Percentiles rank a stretch among this genome's conserved stretches.
These are phyloP conservation scores for Musa balbisiana DNA, from an alignment of 202 grass and related monocot genomes.

Conservation along the genomic window DNA sequence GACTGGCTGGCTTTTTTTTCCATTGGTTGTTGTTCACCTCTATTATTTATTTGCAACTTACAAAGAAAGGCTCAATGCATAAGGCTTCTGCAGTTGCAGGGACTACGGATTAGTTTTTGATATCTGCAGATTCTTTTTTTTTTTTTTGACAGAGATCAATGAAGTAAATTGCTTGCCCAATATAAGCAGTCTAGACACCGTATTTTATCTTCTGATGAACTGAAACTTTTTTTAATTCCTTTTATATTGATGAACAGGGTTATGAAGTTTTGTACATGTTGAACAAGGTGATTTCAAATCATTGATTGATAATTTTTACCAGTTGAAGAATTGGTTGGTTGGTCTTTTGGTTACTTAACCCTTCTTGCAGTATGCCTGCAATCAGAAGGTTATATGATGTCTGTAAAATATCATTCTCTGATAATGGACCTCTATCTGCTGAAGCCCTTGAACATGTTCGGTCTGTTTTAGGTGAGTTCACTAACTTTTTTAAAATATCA, in stretches of 20 bases:
- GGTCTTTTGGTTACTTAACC: constrained; percentile 29
- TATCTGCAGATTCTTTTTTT: no score
- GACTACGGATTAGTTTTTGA: no score
- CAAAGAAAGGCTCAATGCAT: no score
- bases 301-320: background rate
- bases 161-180: background rate
- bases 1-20: no score
- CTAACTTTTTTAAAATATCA: constrained; percentile 32
- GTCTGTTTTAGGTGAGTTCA: constrained; percentile 44
- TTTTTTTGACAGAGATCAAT: background rate
- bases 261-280: background rate
- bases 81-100: no score
- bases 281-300: background rate
- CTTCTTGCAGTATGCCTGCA: constrained; percentile 38
- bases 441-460: constrained; percentile 62
- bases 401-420: constrained; percentile 59
- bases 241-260: background rate
- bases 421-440: constrained; percentile 55
- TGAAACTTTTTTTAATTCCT: background rate
- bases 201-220: background rate
- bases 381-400: constrained; percentile 78
- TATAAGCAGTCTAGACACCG: background rate
- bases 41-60: no score
- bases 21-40: no score
- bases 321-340: background rate